Conservation (phyloP, 2,329 filamentous ascomycete genomes). For the Cadophora sp. region DNA sequence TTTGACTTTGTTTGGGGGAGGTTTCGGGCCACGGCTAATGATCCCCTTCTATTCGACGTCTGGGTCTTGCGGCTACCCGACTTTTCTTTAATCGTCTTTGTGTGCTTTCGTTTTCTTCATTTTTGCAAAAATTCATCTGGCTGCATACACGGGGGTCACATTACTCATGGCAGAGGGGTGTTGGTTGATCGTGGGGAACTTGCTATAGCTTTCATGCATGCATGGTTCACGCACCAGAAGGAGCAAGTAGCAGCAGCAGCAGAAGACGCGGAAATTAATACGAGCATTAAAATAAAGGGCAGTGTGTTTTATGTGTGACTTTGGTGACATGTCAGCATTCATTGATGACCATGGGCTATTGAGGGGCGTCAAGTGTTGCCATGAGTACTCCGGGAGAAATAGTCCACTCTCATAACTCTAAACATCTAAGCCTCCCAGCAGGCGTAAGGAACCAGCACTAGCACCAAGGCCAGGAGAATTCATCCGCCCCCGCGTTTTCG, state of each 20-base stretch:
- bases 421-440: too few species aligned
- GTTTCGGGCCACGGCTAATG: slow-evolving; percentile 27
- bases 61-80: slow-evolving; percentile 13
- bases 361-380: not conserved
- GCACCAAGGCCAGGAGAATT: not conserved
- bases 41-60: slow-evolving; percentile 15
- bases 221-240: not conserved
- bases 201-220: slow-evolving; percentile 1
- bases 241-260: not conserved
- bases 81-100: slow-evolving; percentile 16
- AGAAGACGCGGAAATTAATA: slow-evolving; percentile 13
- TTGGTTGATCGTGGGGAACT: slow-evolving; percentile 8
- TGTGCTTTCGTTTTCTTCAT: slow-evolving; percentile 22
- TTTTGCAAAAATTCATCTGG: slow-evolving; percentile 31
- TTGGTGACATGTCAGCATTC: not conserved
- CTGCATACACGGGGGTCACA: slow-evolving; percentile 38
- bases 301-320: not conserved
- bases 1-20: slow-evolving; percentile 27
- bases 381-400: not conserved
- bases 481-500: not conserved
- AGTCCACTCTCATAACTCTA: not conserved
- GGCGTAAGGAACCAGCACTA: not conserved
- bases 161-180: slow-evolving; percentile 24
- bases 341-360: not conserved
- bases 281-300: slow-evolving; percentile 10